Conservation (phyloP, 1,284 basidiomycete genomes). For the Sanguinoderma infundibulare region DNA sequence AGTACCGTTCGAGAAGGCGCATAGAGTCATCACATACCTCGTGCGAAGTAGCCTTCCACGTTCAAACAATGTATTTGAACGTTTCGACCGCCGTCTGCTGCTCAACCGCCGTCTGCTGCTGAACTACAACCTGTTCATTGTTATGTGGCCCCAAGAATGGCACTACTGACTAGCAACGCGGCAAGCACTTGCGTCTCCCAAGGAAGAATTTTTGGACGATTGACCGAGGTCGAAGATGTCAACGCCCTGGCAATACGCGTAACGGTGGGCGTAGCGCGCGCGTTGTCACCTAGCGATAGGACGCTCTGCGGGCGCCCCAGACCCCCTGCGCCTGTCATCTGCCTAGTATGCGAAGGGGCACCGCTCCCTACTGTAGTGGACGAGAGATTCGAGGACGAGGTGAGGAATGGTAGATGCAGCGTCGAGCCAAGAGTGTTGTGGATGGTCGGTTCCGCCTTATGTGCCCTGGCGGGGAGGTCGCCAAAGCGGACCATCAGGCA, state of each 20-base stretch:
- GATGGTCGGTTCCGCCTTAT: slow-evolving; percentile 38
- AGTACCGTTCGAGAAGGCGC: not conserved
- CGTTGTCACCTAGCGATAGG: slow-evolving; percentile 34
- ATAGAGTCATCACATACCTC: slow-evolving; percentile 40
- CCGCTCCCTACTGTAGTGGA: slow-evolving; percentile 14
- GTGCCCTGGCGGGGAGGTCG: slow-evolving; percentile 33
- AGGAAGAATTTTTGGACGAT: slow-evolving; percentile 45
- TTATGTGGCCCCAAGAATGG: slow-evolving; percentile 53
- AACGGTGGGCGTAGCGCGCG: slow-evolving; percentile 39
- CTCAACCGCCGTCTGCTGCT: slow-evolving; percentile 52
- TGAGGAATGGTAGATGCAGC: slow-evolving; percentile 54
- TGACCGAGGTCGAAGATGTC: slow-evolving; percentile 40
- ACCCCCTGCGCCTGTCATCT: slow-evolving; percentile 35
- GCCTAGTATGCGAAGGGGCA: slow-evolving; percentile 19
- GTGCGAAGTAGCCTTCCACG: slow-evolving; percentile 57
- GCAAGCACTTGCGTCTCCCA: slow-evolving; percentile 62
- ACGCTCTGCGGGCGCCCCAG: slow-evolving; percentile 45
- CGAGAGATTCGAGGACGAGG: slow-evolving; percentile 35
- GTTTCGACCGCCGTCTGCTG: slow-evolving; percentile 59
- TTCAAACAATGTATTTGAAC: slow-evolving; percentile 59
- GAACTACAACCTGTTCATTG: no score
- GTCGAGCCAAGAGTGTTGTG: slow-evolving; percentile 39
- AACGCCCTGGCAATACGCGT: slow-evolving; percentile 37
- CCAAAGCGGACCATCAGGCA: slow-evolving; percentile 52
- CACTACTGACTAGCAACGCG: slow-evolving; percentile 52